Evolutionary conservation across 306 rosid species (phyloP).

Genomic region (Casuarina cunninghamiana): DNA sequence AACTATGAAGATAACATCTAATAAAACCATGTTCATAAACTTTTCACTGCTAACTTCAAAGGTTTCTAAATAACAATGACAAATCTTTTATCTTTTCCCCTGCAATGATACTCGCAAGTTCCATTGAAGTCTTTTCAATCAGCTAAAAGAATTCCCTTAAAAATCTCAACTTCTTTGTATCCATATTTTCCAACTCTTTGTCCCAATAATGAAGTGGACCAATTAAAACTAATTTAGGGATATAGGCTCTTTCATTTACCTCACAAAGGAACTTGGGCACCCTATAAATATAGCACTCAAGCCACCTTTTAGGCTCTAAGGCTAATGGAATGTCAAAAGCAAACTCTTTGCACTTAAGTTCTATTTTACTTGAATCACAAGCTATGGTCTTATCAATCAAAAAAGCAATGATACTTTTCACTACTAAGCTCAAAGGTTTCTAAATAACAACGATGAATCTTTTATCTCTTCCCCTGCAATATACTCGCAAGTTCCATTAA

Average conservation of each 20-base stretch:
- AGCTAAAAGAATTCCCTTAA: background rate
- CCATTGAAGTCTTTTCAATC: background rate
- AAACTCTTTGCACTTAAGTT: no score
- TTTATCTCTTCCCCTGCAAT: no score
- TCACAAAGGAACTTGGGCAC: conserved; percentile 20
- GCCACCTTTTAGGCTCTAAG: no score
- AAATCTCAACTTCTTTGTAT: background rate
- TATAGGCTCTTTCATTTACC: conserved; percentile 15
- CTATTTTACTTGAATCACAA: no score
- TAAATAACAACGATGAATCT: no score
- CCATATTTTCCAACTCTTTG: conserved; percentile 8
- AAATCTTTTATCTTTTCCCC: background rate
- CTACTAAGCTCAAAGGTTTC: no score
- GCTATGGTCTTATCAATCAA: no score
- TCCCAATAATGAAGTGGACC: conserved; percentile 22
- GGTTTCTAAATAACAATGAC: background rate
- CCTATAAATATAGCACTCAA: conserved; percentile 18
- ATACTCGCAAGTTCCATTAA: no score
- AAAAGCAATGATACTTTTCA: no score
- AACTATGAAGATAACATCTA: background rate
- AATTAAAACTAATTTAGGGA: conserved; percentile 24
- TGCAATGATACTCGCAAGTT: background rate
- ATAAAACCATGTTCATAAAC: background rate
- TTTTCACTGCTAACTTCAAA: background rate
- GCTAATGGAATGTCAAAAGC: no score